Percentiles rank a stretch among this genome's conserved stretches.
Conservation (phyloP, 192 early-diverging fungal species). For the Geranomyces michiganensis region DNA sequence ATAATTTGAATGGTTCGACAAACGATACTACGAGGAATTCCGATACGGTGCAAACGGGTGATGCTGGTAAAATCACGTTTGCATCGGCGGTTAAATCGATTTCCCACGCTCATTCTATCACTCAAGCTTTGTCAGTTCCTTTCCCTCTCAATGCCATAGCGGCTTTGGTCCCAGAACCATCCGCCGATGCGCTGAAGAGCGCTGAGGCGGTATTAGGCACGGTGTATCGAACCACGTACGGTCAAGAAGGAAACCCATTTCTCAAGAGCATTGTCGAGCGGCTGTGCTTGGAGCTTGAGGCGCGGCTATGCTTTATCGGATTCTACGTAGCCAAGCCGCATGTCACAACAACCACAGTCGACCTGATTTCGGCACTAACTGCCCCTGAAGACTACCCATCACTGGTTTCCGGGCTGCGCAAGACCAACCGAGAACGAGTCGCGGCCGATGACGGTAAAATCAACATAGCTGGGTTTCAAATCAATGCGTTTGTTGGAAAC, state of each 20-base stretch:
- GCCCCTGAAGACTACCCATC: conserved; percentile 10
- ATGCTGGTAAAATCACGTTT: conserved; percentile 3
- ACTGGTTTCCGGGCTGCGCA: conserved; percentile 4
- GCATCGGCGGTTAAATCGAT: not conserved
- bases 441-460: conserved; percentile 2
- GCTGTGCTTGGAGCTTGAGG: not conserved
- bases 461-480: not conserved
- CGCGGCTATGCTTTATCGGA: conserved; percentile 10
- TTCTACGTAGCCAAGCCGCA: conserved; percentile 13
- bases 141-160: not conserved
- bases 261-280: conserved; percentile 6
- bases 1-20: too few species aligned
- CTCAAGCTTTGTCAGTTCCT: not conserved
- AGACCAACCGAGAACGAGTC: not conserved
- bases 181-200: not conserved
- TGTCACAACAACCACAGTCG: conserved; percentile 4
- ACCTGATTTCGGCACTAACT: conserved; percentile 17
- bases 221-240: conserved; percentile 6
- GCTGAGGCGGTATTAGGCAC: not conserved
- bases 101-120: not conserved
- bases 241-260: not conserved
- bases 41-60: not conserved
- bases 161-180: not conserved
- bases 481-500: not conserved
- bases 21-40: not conserved